Conservation (phyloP, 257 asterid species). For the Fraxinus americana region DNA sequence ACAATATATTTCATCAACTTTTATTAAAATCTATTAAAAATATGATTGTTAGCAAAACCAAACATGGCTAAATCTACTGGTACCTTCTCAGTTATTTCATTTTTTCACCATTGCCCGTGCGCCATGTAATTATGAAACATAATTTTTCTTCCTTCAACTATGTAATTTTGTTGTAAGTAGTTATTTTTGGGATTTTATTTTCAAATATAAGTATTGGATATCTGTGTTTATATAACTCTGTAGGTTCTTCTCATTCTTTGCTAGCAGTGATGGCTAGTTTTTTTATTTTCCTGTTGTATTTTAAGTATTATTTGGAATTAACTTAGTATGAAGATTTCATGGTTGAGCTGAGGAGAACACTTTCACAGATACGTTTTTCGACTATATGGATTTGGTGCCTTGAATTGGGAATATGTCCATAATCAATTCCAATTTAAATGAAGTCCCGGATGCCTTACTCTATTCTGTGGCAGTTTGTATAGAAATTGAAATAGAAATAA, state of each 20-base stretch:
- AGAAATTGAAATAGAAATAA: background rate
- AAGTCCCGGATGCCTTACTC: background rate
- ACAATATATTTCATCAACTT: too few species aligned
- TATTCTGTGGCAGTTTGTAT: background rate
- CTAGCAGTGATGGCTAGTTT: background rate
- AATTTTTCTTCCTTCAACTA: background rate
- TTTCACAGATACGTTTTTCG: background rate
- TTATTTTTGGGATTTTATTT: background rate
- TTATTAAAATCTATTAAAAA: too few species aligned
- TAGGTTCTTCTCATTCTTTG: background rate
- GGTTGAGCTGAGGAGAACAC: background rate
- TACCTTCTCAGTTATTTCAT: background rate
- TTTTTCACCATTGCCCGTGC: background rate
- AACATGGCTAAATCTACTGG: conserved; percentile 28
- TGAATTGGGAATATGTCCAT: background rate
- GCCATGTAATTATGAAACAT: too few species aligned
- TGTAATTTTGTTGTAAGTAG: background rate
- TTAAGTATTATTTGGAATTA: too few species aligned
- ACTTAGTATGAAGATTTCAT: background rate
- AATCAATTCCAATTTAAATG: background rate
- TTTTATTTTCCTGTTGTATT: too few species aligned
- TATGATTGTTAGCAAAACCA: too few species aligned
- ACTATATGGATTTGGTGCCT: background rate
- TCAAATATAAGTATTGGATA: background rate
- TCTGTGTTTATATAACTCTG: too few species aligned